Evolutionary conservation across 2,329 filamentous ascomycete species (phyloP), one percentile per base, ranked within the genome.

Genomic region (Cytospora paraplurivora): DNA sequence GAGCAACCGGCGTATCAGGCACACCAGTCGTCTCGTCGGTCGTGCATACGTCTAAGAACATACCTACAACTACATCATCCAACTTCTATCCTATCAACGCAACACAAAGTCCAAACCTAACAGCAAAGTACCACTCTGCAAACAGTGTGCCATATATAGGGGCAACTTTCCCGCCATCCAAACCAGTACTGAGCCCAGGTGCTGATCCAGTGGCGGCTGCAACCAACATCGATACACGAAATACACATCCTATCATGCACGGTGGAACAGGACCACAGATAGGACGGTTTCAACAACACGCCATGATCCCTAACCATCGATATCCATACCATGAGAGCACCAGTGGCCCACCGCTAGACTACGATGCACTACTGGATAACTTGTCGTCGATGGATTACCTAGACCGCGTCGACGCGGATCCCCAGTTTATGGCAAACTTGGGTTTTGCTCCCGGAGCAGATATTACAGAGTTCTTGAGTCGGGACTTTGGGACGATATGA

Each of bases 371-470:
- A n/a, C 70, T 83, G 52, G 81, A 83, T 59, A 81, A 83, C 60
- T 74, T 84, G 34, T 79, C 79, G 19, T 80, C 80, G n/a, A 78
- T 82, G 49, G 81, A 83, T 64, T 79, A 77, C 67, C 74, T 76
- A 0, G 81, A 82, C 59, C 75, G 77, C 41, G 74, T 84, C 52
- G 82, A 84, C 33, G 78, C 81, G 13, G 85, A 88, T 67, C 79
- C 84, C 1, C 84, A 87, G 66, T 88, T 89, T 69, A 87, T 89
- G 85, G 81, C 85, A 52, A 89, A 89, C 68, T 76, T 89, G 21
- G 87, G 87, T 0, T 88, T 88, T 71, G 85, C 82, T 1, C 86
- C 86, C 0, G 86, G 86, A 33, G 82, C 83, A 38, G 85, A 86
- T 63, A 76, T 88, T 56, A 78, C 80, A 0, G 76, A 73, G 58